phyloP scores from a whole-genome alignment of 306 rosid genomes.

The Gastrolobium bilobum region DNA sequence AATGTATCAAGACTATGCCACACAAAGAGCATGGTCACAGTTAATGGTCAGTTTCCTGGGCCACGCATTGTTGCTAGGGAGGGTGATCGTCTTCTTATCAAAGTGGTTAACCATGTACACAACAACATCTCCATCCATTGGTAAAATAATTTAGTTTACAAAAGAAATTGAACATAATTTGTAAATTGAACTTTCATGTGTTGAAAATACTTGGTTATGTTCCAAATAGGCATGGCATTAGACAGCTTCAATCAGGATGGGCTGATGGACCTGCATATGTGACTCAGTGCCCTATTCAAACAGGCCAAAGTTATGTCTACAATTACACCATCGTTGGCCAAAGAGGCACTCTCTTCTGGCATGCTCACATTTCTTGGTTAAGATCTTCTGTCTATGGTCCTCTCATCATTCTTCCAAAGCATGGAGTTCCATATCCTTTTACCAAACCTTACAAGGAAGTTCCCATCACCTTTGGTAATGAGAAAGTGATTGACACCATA shows the following conservation, averaged over 20 bases:
- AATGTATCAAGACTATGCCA: conserved; percentile 72
- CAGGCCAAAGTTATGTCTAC: conserved; percentile 68
- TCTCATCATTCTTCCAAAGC: conserved; percentile 66
- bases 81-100: conserved; percentile 65
- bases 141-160: conserved; percentile 39
- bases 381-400: conserved; percentile 74
- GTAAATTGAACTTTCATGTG: neutral
- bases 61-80: conserved; percentile 74
- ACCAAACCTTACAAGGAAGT: conserved; percentile 59
- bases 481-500: neutral
- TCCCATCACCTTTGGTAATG: conserved; percentile 55
- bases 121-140: conserved; percentile 73
- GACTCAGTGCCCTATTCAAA: conserved; percentile 80
- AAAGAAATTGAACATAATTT: neutral
- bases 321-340: conserved; percentile 70
- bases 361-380: conserved; percentile 78
- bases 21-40: conserved; percentile 66
- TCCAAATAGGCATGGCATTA: conserved; percentile 70
- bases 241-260: conserved; percentile 71
- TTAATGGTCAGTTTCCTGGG: conserved; percentile 75
- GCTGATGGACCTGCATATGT: conserved; percentile 79
- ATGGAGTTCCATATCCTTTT: conserved; percentile 58
- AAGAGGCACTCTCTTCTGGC: conserved; percentile 78
- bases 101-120: conserved; percentile 66
- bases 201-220: neutral